phyloP scores from a whole-genome alignment of 192 early-diverging fungal genomes.

The Coemansia sp. region DNA sequence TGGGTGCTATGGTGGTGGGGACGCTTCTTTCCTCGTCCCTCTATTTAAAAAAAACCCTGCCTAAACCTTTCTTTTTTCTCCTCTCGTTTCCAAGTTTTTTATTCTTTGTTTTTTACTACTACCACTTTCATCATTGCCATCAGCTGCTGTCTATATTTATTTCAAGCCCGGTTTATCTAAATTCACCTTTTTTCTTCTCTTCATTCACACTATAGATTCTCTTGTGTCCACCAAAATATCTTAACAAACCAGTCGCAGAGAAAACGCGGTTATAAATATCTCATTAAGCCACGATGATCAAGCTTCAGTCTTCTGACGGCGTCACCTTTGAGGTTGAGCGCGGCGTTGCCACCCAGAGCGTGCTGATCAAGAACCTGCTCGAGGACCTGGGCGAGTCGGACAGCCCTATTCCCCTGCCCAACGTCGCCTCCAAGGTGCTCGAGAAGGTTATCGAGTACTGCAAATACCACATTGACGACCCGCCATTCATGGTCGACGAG shows the following conservation, averaged over 20 bases:
- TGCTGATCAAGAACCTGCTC: constrained; percentile 78
- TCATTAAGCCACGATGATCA: constrained; percentile 31
- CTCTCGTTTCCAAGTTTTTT: background rate
- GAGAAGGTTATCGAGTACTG: constrained; percentile 84
- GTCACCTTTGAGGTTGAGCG: constrained; percentile 61
- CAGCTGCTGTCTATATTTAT: background rate
- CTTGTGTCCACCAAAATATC: no score
- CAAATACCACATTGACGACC: constrained; percentile 73
- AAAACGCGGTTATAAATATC: no score
- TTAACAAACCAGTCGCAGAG: no score
- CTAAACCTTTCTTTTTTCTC: background rate
- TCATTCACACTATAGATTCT: background rate
- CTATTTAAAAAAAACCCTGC: background rate
- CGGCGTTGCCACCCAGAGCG: constrained; percentile 68
- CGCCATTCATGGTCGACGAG: constrained; percentile 54
- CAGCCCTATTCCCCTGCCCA: constrained; percentile 72
- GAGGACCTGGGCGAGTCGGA: constrained; percentile 71
- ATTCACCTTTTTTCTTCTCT: no score
- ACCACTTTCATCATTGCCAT: no score
- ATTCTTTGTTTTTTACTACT: background rate
- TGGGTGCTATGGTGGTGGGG: no score
- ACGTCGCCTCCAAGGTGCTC: constrained; percentile 70
- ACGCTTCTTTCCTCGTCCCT: background rate
- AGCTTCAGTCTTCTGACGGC: constrained; percentile 64
- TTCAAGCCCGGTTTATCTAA: background rate